A percentile compares a stretch with the other conserved stretches of the same genome.
Conservation (phyloP, 2,329 filamentous ascomycete genomes). For the Incumbomyces lentus region DNA sequence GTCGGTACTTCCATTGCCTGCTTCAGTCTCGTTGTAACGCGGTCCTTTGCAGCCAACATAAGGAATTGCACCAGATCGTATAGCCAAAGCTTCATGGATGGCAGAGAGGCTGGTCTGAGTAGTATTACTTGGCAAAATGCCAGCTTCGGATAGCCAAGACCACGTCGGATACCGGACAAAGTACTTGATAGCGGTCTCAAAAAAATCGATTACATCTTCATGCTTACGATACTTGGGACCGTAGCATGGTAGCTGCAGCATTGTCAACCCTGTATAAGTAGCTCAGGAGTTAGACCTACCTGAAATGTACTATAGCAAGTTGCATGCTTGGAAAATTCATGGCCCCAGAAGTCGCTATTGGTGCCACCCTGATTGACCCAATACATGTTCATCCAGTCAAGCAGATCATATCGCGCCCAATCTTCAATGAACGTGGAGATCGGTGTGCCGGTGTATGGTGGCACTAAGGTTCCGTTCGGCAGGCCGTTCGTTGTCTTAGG, state of each 20-base stretch:
- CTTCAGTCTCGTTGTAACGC: constrained; percentile 49
- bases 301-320: constrained; percentile 60
- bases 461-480: constrained; percentile 40
- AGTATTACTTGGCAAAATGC: constrained; percentile 48
- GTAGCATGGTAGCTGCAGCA: constrained; percentile 45
- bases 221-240: constrained; percentile 47
- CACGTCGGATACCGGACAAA: constrained; percentile 51
- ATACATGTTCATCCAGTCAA: constrained; percentile 56
- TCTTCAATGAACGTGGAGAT: constrained; percentile 50
- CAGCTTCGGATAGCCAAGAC: constrained; percentile 45
- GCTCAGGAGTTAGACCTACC: constrained; percentile 2
- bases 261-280: neutral
- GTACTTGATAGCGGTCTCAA: constrained; percentile 49
- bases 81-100: constrained; percentile 42
- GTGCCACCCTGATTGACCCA: constrained; percentile 50
- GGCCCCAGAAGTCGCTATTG: constrained; percentile 53
- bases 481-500: constrained; percentile 55
- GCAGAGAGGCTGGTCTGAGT: constrained; percentile 46
- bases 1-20: constrained; percentile 45
- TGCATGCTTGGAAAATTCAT: constrained; percentile 59
- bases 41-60: constrained; percentile 54
- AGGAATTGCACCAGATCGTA: constrained; percentile 44
- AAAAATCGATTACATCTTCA: constrained; percentile 54
- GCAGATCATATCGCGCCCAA: constrained; percentile 49
- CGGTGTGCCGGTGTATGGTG: constrained; percentile 47